Conservation (phyloP, 164 flowering plant species). For the Aristolochia contorta region DNA sequence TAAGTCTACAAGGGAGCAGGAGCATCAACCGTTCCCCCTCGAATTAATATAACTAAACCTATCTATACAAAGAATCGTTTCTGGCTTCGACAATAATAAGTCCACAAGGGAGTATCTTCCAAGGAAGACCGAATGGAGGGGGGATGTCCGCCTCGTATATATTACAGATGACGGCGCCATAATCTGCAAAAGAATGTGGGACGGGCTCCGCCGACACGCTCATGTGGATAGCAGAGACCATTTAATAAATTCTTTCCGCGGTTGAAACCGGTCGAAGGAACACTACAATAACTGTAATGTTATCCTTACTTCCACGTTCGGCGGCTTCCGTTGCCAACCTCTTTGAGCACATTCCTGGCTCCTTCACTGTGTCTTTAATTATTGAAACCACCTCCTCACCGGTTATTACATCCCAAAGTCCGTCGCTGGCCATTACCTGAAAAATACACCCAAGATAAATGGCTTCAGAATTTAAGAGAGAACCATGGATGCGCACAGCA, state of each 20-base stretch:
- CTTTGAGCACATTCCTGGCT: constrained; percentile 92
- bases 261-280: constrained; percentile 86
- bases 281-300: constrained; percentile 82
- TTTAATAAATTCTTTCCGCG: constrained; percentile 69
- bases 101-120: too few species aligned
- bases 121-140: too few species aligned
- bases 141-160: too few species aligned
- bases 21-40: too few species aligned
- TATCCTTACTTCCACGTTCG: constrained; percentile 88
- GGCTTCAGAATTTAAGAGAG: neutral
- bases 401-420: constrained; percentile 88
- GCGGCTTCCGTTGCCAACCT: constrained; percentile 88
- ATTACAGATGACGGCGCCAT: too few species aligned
- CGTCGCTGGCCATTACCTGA: constrained; percentile 98
- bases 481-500: neutral
- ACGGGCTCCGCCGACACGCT: too few species aligned
- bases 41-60: too few species aligned
- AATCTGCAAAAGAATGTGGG: too few species aligned
- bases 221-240: too few species aligned
- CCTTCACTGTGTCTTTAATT: constrained; percentile 84
- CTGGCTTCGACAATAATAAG: too few species aligned
- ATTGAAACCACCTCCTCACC: constrained; percentile 59
- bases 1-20: too few species aligned
- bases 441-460: neutral
- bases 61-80: too few species aligned